Evolutionary conservation across 1,139 yeast genomes (phyloP), one percentile per base, ranked within the genome.

Genomic region (Blastobotrys serpentis): DNA sequence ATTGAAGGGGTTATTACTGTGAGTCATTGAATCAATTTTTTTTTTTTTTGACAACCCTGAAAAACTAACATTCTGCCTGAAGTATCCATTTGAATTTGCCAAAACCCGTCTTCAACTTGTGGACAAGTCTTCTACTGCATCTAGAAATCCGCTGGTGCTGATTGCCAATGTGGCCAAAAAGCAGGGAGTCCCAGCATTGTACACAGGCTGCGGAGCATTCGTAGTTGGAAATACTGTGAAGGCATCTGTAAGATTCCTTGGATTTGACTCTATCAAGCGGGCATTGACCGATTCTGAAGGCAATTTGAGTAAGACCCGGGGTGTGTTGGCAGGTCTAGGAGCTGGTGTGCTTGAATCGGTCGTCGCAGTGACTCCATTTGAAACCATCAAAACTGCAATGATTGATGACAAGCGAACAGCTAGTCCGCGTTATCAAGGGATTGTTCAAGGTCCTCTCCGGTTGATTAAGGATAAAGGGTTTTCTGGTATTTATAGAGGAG

Each of bases 201-300:
- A 92, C 64, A 90, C 90, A 2, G 98, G 98, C n/a, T 90, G 98
- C 73, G 96, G 97, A 0, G 97, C 98, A 0, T 88, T 89, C 62
- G 95, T 90, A 34, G 85, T 90, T 23, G 98, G 98, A 25, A 92
- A 92, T 66, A 90, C 98, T 0, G 92, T 87, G 50, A 92, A 92
- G 67, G 98, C 98, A 0, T 87, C 95, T 16, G 92, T 90, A 2
- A 76, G 98, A 56, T 92, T 92, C 67, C 74, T 92, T 13, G 98
- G 98, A 6, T 92, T 88, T 62, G 98, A 92, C 65, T 77, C 84
- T 22, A 86, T 92, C 66, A 90, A 89, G 65, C 75, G 81, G 44
- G 60, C 85, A 21, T 73, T 92, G 52, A 80, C 83, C 25, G 98
- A 92, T 65, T 82, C 82, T 57, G 78, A 86, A 55, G 98, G 98